Conservation (phyloP, 306 rosid genomes). For the Cucurbita maxima region DNA sequence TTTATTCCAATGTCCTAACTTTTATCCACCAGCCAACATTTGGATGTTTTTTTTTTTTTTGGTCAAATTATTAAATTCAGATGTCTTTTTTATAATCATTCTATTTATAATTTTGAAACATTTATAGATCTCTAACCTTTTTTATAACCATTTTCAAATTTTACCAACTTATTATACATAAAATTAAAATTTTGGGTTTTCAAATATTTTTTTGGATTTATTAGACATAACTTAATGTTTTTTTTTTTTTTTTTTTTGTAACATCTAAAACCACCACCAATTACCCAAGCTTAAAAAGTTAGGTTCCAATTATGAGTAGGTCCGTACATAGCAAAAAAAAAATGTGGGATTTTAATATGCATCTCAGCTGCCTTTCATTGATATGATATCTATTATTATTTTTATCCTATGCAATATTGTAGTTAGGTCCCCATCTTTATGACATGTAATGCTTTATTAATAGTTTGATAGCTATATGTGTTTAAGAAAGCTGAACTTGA, state of each 20-base stretch:
- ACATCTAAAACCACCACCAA: neutral
- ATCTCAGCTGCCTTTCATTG: neutral
- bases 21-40: too few relatives aligned
- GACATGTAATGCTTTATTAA: neutral
- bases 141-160: too few relatives aligned
- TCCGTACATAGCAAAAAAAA: neutral
- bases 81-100: too few relatives aligned
- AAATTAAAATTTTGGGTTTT: too few relatives aligned
- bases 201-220: too few relatives aligned
- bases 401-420: neutral
- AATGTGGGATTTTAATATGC: neutral
- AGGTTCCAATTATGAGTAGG: neutral
- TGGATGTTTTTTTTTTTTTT: too few relatives aligned
- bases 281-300: neutral
- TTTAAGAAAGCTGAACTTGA: neutral
- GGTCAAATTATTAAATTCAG: too few relatives aligned
- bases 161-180: too few relatives aligned
- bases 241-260: too few relatives aligned
- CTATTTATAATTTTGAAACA: too few relatives aligned
- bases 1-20: neutral
- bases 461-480: neutral
- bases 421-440: neutral
- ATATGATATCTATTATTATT: neutral
- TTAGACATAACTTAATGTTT: neutral
- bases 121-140: too few relatives aligned